Evolutionary conservation across 148 eudicot genomes (phyloP).

Genomic region (Amaranthus cruentus): DNA sequence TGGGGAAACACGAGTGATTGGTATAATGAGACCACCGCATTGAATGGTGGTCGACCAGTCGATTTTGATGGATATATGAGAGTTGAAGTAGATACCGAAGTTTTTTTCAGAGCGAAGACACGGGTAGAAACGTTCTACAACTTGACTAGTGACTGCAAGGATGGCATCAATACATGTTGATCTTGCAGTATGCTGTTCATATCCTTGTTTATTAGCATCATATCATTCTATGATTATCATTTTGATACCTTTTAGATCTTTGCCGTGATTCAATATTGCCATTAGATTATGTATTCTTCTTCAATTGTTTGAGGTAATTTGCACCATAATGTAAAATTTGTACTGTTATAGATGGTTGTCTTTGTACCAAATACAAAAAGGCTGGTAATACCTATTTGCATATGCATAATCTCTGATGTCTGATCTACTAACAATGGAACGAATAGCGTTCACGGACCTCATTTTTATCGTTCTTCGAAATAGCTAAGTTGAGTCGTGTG

Average conservation of each 20-base stretch:
- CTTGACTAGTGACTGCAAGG: conserved; percentile 88
- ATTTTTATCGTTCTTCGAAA: no score
- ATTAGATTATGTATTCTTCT: not conserved
- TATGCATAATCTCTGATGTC: not conserved
- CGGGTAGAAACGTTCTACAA: conserved; percentile 86
- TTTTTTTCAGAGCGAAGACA: conserved; percentile 78
- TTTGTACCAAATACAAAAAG: not conserved
- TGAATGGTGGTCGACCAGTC: conserved; percentile 72
- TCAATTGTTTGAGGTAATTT: not conserved
- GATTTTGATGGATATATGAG: conserved; percentile 95
- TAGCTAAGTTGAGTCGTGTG: no score
- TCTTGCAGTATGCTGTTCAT: conserved; percentile 4
- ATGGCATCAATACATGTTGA: conserved; percentile 80
- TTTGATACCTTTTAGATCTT: conserved; percentile 13
- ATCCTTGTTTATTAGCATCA: conserved; percentile 16
- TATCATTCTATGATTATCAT: conserved; percentile 5
- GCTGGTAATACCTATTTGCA: not conserved
- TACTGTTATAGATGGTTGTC: not conserved
- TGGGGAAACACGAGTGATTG: conserved; percentile 95
- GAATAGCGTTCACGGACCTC: no score
- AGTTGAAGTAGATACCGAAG: conserved; percentile 90
- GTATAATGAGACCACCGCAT: conserved; percentile 68
- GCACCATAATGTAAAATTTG: not conserved
- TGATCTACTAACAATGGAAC: no score
- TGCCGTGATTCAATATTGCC: conserved; percentile 9